Evolutionary conservation across 1,139 yeast genomes (phyloP), one percentile per base, ranked within the genome.

Genomic region (Lizanozyma gosingica): DNA sequence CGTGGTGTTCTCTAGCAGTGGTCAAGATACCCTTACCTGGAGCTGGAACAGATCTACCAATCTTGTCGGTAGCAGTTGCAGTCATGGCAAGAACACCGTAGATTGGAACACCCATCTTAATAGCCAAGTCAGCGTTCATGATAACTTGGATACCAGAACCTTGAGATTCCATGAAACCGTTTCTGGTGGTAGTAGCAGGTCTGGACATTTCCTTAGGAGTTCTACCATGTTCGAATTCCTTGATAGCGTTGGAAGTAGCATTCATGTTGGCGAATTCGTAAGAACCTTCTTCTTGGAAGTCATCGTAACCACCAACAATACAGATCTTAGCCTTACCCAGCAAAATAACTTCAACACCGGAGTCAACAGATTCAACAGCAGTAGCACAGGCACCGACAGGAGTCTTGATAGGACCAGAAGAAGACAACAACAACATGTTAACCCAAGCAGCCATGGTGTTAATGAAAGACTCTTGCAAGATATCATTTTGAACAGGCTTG

Each of bases 311-410:
- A 76, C 98, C 98, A 55, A 90, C 97, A 59, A 92, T 74, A 65
- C 92, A 88, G 55, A 92, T 79, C 78, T 87, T 88, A 45, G 98
- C 98, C 67, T 90, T 88, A 52, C 96, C 96, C 41, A 87, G 69
- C 55, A 84, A 67, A 55, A 92, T 88, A 41, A 96, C 85, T 69
- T 92, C 98, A 53, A 84, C 79, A 78, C 97, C 98, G 56, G 78
- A 77, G 62, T 92, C 98, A 52, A 94, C 87, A 47, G 98, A 92
- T 72, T 92, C 98, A 48, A 94, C 83, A 44, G 98, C 94, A 52
- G 98, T 92, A 40, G 98, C 98, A 76, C 98, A 92, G 38, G 98
- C 98, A 71, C 96, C 98, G 45, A 92, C 98, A 42, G 98, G 97
- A 27, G 98, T 92, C 77, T 90, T 90, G 63, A 90, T 88, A 47